A percentile compares a stretch with the other conserved stretches of the same genome.
Evolutionary conservation across 2,329 filamentous ascomycete species (phyloP).

Genomic region (Aspergillus arachidicola): DNA sequence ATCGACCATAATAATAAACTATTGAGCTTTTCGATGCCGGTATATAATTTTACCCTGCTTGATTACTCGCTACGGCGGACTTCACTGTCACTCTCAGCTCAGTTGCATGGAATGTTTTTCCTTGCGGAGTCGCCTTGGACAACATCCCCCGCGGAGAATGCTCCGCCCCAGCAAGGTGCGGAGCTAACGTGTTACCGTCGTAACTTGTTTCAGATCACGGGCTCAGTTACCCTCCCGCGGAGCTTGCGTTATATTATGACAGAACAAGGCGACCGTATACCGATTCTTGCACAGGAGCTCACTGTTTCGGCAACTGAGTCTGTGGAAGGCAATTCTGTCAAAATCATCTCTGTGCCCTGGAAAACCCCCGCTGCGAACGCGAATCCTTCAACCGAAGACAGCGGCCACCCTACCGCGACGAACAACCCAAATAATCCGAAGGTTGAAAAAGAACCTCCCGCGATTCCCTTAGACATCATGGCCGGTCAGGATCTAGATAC

Average conservation of each 20-base stretch:
- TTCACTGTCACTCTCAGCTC: slow-evolving; percentile 60
- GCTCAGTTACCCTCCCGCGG: slow-evolving; percentile 78
- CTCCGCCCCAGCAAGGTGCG: slow-evolving; percentile 54
- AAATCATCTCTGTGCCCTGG: slow-evolving; percentile 96
- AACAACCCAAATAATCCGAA: slow-evolving; percentile 50
- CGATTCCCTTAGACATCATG: slow-evolving; percentile 72
- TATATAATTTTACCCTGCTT: slow-evolving; percentile 62
- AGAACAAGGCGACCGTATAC: slow-evolving; percentile 80
- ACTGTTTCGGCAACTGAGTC: slow-evolving; percentile 92
- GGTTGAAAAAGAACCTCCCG: slow-evolving; percentile 81
- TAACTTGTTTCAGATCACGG: slow-evolving; percentile 95
- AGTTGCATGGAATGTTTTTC: slow-evolving; percentile 71
- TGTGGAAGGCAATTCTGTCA: slow-evolving; percentile 86
- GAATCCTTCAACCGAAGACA: slow-evolving; percentile 51
- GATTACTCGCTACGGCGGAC: slow-evolving; percentile 61
- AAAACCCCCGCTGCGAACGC: slow-evolving; percentile 82
- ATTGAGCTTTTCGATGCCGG: slow-evolving; percentile 70
- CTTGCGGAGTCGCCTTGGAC: slow-evolving; percentile 67
- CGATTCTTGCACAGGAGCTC: slow-evolving; percentile 80
- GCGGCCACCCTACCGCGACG: slow-evolving; percentile 20
- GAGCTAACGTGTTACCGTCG: slow-evolving; percentile 95
- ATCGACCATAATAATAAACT: slow-evolving; percentile 70
- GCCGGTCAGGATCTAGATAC: slow-evolving; percentile 71
- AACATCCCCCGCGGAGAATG: slow-evolving; percentile 56
- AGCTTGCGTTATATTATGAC: slow-evolving; percentile 78